These are phyloP conservation scores for Ceratobasidium sp. DNA, from an alignment of 1,284 basidiomycete genomes.

Conservation along the genomic window DNA sequence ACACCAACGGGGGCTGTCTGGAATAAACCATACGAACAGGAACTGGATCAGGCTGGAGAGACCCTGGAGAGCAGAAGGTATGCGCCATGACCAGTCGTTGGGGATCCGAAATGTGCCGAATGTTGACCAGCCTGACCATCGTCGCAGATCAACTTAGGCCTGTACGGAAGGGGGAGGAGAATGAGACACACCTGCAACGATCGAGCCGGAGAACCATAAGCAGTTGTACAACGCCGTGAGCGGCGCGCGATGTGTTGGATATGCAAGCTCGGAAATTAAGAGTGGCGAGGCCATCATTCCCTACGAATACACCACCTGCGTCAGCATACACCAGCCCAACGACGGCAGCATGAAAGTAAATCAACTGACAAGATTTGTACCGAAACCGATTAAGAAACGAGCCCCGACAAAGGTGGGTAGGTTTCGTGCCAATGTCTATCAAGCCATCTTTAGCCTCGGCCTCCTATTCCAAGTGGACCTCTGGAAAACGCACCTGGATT, in stretches of 20 bases:
- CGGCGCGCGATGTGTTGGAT: constrained; percentile 58
- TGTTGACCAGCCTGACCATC: constrained; percentile 54
- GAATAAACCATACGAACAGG: constrained; percentile 54
- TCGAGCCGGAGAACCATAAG: constrained; percentile 56
- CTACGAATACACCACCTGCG: neutral
- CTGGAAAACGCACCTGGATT: constrained; percentile 9
- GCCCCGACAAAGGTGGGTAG: constrained; percentile 67
- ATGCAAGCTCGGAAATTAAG: constrained; percentile 56
- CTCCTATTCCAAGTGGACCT: neutral
- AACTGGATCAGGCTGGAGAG: constrained; percentile 56
- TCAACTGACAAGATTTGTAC: constrained; percentile 72
- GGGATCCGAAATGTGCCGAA: constrained; percentile 54
- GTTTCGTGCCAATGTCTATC: constrained; percentile 30
- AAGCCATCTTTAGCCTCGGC: neutral
- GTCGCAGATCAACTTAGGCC: too few relatives aligned
- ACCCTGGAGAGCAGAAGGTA: constrained; percentile 57
- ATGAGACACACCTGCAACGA: constrained; percentile 51
- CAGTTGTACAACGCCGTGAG: constrained; percentile 57
- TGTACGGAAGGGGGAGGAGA: neutral
- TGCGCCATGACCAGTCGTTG: constrained; percentile 58
- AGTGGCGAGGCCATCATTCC: constrained; percentile 38
- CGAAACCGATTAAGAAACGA: constrained; percentile 84
- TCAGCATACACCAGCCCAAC: neutral
- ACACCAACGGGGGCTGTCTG: constrained; percentile 61
- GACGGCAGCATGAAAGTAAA: neutral